Conservation (phyloP, 306 rosid species). For the Geum urbanum region DNA sequence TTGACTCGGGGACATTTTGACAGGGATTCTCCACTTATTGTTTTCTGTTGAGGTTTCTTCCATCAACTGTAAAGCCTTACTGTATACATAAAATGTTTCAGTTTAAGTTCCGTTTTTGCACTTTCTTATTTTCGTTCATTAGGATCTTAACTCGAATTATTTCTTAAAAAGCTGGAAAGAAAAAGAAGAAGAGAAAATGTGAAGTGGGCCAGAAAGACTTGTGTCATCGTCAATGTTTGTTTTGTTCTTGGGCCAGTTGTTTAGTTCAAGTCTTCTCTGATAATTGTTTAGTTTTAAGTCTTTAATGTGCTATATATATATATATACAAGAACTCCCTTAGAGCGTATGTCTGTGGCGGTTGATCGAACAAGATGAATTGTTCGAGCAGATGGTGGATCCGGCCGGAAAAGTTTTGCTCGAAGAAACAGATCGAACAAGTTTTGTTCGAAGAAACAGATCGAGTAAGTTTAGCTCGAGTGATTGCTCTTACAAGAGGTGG, state of each 20-base stretch:
- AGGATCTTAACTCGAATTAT: not conserved
- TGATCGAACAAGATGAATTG: no score
- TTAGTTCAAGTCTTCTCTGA: not conserved
- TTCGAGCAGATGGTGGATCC: no score
- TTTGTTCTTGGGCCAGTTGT: constrained; percentile 5
- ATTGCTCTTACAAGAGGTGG: no score
- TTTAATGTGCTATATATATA: not conserved
- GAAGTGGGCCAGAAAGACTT: constrained; percentile 2
- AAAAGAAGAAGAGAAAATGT: not conserved
- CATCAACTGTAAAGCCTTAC: not conserved
- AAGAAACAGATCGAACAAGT: no score
- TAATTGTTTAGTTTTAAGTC: no score
- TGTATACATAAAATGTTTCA: not conserved
- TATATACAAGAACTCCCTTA: not conserved
- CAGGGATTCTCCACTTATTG: not conserved
- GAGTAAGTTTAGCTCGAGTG: no score
- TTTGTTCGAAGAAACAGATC: no score
- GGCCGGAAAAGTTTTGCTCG: no score
- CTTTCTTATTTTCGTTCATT: not conserved
- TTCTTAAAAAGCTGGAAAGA: not conserved
- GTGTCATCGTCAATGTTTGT: not conserved
- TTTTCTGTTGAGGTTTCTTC: not conserved
- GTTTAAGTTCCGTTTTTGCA: not conserved
- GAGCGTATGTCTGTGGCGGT: no score
- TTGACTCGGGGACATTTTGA: constrained; percentile 1